Percentiles rank a stretch among this genome's conserved stretches.
These are phyloP conservation scores for Kalmanozyma brasiliensis DNA, from an alignment of 1,284 basidiomycete species.

Conservation along the genomic window DNA sequence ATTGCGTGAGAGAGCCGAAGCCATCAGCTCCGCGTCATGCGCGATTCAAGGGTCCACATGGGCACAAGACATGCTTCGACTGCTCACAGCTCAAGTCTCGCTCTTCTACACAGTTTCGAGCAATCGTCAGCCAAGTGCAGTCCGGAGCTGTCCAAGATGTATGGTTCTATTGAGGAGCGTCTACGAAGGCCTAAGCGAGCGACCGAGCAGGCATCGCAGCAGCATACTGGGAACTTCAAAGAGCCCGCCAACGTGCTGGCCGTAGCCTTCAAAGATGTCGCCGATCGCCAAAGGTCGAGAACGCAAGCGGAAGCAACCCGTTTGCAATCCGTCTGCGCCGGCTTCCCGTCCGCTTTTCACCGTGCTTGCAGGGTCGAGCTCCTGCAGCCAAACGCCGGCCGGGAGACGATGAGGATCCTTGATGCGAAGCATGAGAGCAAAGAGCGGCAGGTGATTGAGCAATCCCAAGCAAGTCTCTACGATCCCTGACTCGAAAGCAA, in stretches of 20 bases:
- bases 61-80: too few species aligned
- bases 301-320: conserved; percentile 21
- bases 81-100: too few species aligned
- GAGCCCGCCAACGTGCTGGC: conserved; percentile 38
- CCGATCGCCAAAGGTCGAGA: conserved; percentile 26
- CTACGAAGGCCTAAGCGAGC: conserved; percentile 15
- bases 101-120: too few species aligned
- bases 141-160: too few species aligned
- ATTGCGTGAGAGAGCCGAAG: too few species aligned
- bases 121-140: too few species aligned
- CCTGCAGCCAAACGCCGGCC: conserved; percentile 30
- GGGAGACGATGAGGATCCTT: conserved; percentile 87
- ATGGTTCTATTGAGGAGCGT: neutral
- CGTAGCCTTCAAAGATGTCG: conserved; percentile 53
- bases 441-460: conserved; percentile 90
- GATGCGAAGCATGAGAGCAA: conserved; percentile 82
- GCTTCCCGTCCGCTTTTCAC: neutral
- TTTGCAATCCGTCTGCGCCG: conserved; percentile 5
- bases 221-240: conserved; percentile 39
- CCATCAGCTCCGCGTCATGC: too few species aligned
- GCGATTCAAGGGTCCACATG: too few species aligned
- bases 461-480: conserved; percentile 69
- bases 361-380: neutral
- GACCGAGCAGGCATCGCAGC: conserved; percentile 32
- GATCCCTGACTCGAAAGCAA: conserved; percentile 27